Conservation (phyloP, 2,329 filamentous ascomycete genomes). For the Madurella mycetomatis region DNA sequence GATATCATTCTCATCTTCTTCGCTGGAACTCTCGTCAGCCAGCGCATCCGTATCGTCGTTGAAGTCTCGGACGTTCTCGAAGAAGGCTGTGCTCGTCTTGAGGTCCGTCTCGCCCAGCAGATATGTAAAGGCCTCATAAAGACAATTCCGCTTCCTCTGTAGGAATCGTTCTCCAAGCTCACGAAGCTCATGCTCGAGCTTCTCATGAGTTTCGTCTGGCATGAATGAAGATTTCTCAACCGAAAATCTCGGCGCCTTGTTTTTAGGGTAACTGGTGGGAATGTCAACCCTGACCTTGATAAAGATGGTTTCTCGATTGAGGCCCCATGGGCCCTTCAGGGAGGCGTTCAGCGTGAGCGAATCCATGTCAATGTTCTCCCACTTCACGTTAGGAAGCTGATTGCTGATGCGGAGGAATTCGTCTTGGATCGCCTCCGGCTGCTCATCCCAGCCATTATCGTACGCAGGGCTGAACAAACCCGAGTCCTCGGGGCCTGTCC, state of each 20-base stretch:
- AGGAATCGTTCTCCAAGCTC: constrained; percentile 54
- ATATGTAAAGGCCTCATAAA: constrained; percentile 59
- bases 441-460: constrained; percentile 54
- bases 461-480: constrained; percentile 47
- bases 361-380: constrained; percentile 62
- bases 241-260: constrained; percentile 53
- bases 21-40: constrained; percentile 76
- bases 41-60: constrained; percentile 54
- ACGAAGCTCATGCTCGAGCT: constrained; percentile 51
- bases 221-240: constrained; percentile 61
- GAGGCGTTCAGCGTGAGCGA: constrained; percentile 55
- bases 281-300: constrained; percentile 59
- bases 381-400: constrained; percentile 59
- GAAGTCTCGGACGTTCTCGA: constrained; percentile 61
- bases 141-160: constrained; percentile 55
- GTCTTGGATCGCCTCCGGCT: constrained; percentile 57
- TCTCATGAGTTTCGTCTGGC: constrained; percentile 50
- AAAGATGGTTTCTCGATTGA: constrained; percentile 52
- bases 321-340: constrained; percentile 61
- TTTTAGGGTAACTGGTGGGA: constrained; percentile 55
- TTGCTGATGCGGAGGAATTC: constrained; percentile 60
- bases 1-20: constrained; percentile 65
- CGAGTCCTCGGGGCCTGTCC: constrained; percentile 50
- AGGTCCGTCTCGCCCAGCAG: constrained; percentile 60
- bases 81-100: constrained; percentile 55